Evolutionary conservation across 2,329 filamentous ascomycete species (phyloP).

Genomic region (Xylariales sp.): DNA sequence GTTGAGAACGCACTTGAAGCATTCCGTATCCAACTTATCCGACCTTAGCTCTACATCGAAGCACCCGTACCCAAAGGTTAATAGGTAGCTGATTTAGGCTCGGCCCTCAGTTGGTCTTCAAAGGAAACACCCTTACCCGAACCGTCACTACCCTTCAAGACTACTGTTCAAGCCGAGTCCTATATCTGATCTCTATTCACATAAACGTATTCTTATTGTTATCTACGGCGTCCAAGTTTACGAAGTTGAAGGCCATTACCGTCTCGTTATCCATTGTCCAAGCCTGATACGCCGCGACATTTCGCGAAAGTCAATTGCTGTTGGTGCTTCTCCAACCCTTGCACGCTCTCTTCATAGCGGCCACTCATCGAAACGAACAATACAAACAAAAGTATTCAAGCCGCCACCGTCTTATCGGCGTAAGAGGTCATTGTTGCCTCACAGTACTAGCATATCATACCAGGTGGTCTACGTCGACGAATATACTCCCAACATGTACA

Average conservation of each 20-base stretch:
- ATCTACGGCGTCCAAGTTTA: neutral
- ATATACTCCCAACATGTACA: conserved; percentile 72
- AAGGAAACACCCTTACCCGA: conserved; percentile 7
- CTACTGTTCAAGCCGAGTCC: neutral
- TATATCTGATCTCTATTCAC: neutral
- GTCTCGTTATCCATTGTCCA: neutral
- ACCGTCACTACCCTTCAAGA: neutral
- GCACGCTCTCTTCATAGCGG: conserved; percentile 3
- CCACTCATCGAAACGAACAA: neutral
- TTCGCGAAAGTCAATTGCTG: conserved; percentile 3
- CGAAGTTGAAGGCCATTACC: neutral
- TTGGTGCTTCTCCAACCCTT: conserved; percentile 6
- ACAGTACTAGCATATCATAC: conserved; percentile 19
- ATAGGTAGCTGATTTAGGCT: conserved; percentile 12
- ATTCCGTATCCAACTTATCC: neutral
- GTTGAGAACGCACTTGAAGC: neutral
- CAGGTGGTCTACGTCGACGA: conserved; percentile 3
- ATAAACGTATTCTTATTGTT: neutral
- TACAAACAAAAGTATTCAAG: neutral
- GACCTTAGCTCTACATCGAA: conserved; percentile 7
- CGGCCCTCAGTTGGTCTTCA: conserved; percentile 6
- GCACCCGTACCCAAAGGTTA: conserved; percentile 8
- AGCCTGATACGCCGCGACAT: conserved; percentile 2
- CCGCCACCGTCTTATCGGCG: conserved; percentile 41
- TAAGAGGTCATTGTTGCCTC: conserved; percentile 39